Evolutionary conservation across 495 filamentous ascomycete species (phyloP).

Genomic region (Chlorociboria aeruginascens): DNA sequence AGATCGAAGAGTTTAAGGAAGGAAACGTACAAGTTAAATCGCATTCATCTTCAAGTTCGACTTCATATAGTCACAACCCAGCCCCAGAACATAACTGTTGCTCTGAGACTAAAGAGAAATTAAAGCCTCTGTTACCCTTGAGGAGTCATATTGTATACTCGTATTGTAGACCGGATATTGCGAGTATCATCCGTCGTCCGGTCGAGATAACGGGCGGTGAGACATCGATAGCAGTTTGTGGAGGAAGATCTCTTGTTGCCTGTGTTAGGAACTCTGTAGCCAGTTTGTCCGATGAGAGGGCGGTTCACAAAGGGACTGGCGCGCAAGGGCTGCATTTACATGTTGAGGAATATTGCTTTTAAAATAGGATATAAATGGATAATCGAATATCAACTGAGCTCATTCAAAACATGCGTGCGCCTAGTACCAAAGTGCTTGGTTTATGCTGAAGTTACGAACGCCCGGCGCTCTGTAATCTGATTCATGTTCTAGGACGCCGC

Average conservation of each 20-base stretch:
- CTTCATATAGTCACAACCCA: not conserved
- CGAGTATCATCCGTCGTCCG: conserved; percentile 30
- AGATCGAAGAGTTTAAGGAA: not conserved
- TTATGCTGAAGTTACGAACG: too few relatives aligned
- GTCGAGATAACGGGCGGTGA: conserved; percentile 73
- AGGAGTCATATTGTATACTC: conserved; percentile 6
- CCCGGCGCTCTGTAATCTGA: too few relatives aligned
- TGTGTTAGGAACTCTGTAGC: conserved; percentile 57
- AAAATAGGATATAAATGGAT: not conserved
- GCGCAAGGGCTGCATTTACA: conserved; percentile 57
- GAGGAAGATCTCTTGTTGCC: conserved; percentile 52
- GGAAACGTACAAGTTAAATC: conserved; percentile 1
- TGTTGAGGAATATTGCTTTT: conserved; percentile 27
- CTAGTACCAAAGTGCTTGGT: too few relatives aligned
- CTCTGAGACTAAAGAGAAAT: not conserved
- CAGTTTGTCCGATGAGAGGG: conserved; percentile 67
- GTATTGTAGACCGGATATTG: conserved; percentile 27
- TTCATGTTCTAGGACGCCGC: too few relatives aligned
- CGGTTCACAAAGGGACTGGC: conserved; percentile 82
- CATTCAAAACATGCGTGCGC: too few relatives aligned
- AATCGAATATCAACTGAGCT: too few relatives aligned
- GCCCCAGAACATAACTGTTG: not conserved
- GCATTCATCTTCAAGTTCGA: conserved; percentile 1
- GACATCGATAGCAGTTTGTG: conserved; percentile 72
- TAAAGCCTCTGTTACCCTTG: not conserved